Base-by-base conservation (phyloP, 805 yeast species). In the Ogataea neopini region DNA sequence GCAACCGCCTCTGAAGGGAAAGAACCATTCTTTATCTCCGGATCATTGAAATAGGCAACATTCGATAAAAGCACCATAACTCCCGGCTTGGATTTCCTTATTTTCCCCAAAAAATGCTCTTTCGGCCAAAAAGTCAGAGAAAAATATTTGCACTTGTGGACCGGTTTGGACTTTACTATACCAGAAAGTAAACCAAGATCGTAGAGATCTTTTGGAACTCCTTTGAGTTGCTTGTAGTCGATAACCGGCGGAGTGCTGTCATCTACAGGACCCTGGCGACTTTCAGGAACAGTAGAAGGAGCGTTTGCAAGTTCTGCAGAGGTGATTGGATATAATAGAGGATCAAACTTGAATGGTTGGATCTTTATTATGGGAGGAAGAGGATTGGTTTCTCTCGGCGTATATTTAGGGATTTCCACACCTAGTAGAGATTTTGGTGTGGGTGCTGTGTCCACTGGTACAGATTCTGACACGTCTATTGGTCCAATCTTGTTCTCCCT, bases 81-180 rank as follows among this genome's bases (percentile, higher is more conserved):
- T 0, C 64, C 67, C 0, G 73, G 73, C 18, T 50, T 57, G 0
- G 70, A 62, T 40, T 68, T 68, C n/a, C 70, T 45, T 4, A 60
- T 54, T 36, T 49, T 51, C 1, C 63, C 62, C 17, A 63, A 3
- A 34, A 45, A 60, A 40, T 60, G 61, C 1, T 41, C 15, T 14
- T 49, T 44, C 13, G 59, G 64, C 46, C 53, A 60, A 44, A 50
- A 68, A 4, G 28, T 22, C 11, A 64, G 13, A 3, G 40, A 14
- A 37, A 65, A 66, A 42, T 52, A 59, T 19, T 55, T 56, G 39
- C 64, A 58, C 8, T 32, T 38, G 37, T 54, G 54, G 3, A 56
- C 20, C 2, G 49, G 28, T 33, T 46, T 50, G n/a, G 45, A 33
- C 7, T 40, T 41, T 3, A 39, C 32, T 3, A 53, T 2, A 1